A percentile compares a stretch with the other conserved stretches of the same genome.
phyloP scores from a whole-genome alignment of 257 asterid genomes.

The Solanum chiquidenum region DNA sequence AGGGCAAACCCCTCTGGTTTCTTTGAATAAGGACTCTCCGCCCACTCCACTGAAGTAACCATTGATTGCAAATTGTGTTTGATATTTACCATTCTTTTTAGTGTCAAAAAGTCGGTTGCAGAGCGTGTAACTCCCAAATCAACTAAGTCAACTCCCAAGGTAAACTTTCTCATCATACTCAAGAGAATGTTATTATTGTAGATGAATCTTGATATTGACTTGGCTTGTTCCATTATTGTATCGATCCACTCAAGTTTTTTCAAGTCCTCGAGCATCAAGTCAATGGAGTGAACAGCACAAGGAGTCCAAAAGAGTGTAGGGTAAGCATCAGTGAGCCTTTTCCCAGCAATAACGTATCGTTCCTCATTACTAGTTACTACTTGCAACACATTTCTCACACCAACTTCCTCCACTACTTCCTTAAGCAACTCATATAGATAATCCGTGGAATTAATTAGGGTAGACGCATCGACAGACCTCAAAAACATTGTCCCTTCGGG shows the following conservation, averaged over 20 bases:
- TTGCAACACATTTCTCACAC: constrained; percentile 64
- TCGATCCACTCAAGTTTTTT: constrained; percentile 46
- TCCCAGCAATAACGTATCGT: constrained; percentile 62
- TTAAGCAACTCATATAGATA: constrained; percentile 52
- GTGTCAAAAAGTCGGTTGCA: constrained; percentile 57
- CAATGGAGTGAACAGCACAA: constrained; percentile 69
- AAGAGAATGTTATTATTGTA: constrained; percentile 43
- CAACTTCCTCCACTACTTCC: constrained; percentile 81
- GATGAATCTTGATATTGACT: constrained; percentile 58
- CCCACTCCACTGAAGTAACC: constrained; percentile 92
- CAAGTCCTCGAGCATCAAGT: constrained; percentile 72
- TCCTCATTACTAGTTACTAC: constrained; percentile 67
- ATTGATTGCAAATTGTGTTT: constrained; percentile 68
- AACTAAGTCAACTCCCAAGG: constrained; percentile 74
- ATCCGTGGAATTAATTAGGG: constrained; percentile 40
- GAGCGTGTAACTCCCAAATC: constrained; percentile 53
- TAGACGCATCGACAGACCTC: constrained; percentile 64
- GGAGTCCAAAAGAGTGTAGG: constrained; percentile 87
- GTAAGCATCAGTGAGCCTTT: constrained; percentile 49
- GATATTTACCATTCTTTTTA: constrained; percentile 62
- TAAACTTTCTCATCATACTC: constrained; percentile 74
- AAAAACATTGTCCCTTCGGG: constrained; percentile 60
- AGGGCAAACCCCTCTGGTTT: constrained; percentile 46
- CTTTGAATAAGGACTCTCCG: constrained; percentile 64
- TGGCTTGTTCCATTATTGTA: constrained; percentile 61